These are phyloP conservation scores for Sporisorium exsertum DNA, from an alignment of 1,284 basidiomycete genomes.

Conservation along the genomic window DNA sequence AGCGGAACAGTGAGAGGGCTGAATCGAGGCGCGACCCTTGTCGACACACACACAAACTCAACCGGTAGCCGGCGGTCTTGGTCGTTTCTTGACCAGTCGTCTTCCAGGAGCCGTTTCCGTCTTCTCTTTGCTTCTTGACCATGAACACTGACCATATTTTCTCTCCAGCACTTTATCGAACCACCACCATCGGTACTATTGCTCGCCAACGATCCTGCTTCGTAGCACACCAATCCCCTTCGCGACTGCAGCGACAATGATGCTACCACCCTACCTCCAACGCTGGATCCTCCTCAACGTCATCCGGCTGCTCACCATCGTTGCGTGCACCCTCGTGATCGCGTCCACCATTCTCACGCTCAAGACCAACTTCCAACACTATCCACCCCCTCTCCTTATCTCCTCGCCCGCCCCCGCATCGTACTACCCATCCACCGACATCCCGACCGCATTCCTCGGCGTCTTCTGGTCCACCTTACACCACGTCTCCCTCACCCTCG, in stretches of 20 bases:
- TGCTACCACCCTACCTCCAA: conserved; percentile 44
- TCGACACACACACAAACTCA: conserved; percentile 7
- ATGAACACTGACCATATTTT: not conserved
- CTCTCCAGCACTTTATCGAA: not conserved
- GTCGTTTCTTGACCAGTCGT: not conserved
- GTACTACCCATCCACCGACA: conserved; percentile 50
- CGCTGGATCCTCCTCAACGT: conserved; percentile 46
- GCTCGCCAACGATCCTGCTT: not conserved
- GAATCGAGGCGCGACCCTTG: conserved; percentile 7
- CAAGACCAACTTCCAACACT: conserved; percentile 28
- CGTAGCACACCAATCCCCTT: not conserved
- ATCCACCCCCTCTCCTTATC: conserved; percentile 12
- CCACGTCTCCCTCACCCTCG: conserved; percentile 26
- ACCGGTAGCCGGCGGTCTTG: not conserved
- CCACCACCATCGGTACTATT: not conserved
- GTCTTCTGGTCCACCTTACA: conserved; percentile 58
- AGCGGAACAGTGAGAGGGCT: not conserved
- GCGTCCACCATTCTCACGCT: conserved; percentile 31
- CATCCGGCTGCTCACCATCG: conserved; percentile 46
- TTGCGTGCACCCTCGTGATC: conserved; percentile 33
- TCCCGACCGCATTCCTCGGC: conserved; percentile 54
- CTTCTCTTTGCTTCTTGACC: not conserved
- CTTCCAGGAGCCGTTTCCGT: not conserved
- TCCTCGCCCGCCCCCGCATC: not conserved
- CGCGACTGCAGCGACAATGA: conserved; percentile 24